A percentile compares a stretch with the other conserved stretches of the same genome.
These are phyloP conservation scores for Apiospora phragmitis DNA, from an alignment of 2,329 filamentous ascomycete genomes.

Conservation along the genomic window DNA sequence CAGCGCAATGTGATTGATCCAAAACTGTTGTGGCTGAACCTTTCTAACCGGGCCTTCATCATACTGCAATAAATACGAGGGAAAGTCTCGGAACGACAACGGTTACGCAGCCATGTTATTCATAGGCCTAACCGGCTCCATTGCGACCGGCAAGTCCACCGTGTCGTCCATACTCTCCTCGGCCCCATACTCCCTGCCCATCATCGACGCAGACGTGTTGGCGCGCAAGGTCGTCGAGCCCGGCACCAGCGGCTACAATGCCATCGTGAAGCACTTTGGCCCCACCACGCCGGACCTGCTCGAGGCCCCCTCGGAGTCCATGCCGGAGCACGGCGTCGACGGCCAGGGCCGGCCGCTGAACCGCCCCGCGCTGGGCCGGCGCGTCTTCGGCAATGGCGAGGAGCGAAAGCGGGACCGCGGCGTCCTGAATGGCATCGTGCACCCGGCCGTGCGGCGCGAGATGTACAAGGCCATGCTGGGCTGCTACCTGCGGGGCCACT, in stretches of 20 bases:
- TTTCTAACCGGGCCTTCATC: background rate
- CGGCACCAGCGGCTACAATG: conserved; percentile 78
- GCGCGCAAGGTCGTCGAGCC: conserved; percentile 94
- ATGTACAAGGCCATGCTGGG: conserved; percentile 76
- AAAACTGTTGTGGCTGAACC: background rate
- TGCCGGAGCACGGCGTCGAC: conserved; percentile 53
- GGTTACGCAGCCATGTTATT: conserved; percentile 69
- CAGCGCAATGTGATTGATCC: background rate
- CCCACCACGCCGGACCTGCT: conserved; percentile 85
- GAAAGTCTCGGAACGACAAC: background rate
- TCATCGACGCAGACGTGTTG: conserved; percentile 92
- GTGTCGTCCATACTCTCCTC: conserved; percentile 80
- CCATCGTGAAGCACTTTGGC: conserved; percentile 80
- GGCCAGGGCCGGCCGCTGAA: conserved; percentile 77
- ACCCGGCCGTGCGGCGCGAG: conserved; percentile 82
- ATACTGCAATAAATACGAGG: background rate
- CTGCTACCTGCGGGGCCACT: conserved; percentile 72
- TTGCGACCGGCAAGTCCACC: conserved; percentile 97
- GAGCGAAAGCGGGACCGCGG: conserved; percentile 70
- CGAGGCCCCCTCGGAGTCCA: conserved; percentile 54
- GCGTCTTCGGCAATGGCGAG: conserved; percentile 81
- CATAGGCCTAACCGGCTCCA: conserved; percentile 93
- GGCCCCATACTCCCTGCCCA: conserved; percentile 80
- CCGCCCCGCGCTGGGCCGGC: conserved; percentile 76
- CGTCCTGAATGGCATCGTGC: conserved; percentile 85